phyloP scores from a whole-genome alignment of 257 asterid species.

The Jasminum sambac region DNA sequence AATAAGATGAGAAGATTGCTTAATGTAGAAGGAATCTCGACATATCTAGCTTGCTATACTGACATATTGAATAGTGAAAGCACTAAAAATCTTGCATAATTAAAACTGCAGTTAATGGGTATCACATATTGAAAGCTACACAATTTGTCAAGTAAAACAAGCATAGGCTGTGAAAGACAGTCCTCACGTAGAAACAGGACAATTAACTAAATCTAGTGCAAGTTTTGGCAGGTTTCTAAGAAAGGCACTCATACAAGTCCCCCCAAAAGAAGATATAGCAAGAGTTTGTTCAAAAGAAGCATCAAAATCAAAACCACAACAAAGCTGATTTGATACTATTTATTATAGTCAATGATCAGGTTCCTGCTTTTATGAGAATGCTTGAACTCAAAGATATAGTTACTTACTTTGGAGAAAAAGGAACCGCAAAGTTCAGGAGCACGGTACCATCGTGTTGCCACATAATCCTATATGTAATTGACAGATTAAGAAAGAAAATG shows the following conservation, averaged over 20 bases:
- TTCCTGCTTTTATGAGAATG: neutral
- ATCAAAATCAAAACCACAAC: slow-evolving; percentile 13
- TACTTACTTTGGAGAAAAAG: slow-evolving; percentile 88
- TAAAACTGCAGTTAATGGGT: neutral
- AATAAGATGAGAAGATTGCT: no score
- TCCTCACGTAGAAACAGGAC: neutral
- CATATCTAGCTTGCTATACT: no score
- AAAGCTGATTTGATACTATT: neutral
- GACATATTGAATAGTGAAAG: no score
- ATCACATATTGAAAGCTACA: neutral
- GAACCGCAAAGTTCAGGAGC: slow-evolving; percentile 99
- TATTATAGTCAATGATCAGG: neutral
- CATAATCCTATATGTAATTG: slow-evolving; percentile 70
- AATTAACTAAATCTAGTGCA: neutral
- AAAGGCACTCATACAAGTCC: neutral
- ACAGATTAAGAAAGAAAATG: slow-evolving; percentile 20
- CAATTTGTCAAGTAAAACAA: neutral
- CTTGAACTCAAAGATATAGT: slow-evolving; percentile 9
- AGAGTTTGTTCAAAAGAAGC: slow-evolving; percentile 9
- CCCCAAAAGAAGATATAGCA: neutral
- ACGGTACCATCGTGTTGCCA: slow-evolving; percentile 99
- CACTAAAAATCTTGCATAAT: no score
- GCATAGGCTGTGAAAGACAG: neutral
- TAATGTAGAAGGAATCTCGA: no score
- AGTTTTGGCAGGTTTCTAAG: neutral